phyloP scores from a whole-genome alignment of 768 basidiomycete species.

The Russula lepida region DNA sequence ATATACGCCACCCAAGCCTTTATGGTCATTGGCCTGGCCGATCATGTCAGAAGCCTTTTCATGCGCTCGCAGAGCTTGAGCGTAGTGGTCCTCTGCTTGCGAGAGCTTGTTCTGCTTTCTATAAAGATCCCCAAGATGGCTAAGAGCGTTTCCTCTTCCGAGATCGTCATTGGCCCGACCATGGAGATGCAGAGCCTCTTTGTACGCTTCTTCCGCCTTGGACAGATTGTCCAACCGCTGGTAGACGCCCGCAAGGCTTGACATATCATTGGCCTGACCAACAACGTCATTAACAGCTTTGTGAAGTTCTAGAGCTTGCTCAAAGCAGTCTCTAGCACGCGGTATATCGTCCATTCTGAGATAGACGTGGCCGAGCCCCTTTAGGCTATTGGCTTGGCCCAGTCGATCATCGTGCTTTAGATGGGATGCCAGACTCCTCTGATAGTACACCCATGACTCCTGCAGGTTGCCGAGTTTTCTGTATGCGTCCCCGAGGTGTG shows the following conservation, averaged over 20 bases:
- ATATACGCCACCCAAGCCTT: conserved; percentile 14
- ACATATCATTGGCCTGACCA: conserved; percentile 14
- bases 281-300: conserved; percentile 9
- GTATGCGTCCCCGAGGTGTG: conserved; percentile 10
- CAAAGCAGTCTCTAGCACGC: conserved; percentile 3
- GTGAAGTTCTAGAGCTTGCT: conserved; percentile 1
- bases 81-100: conserved; percentile 6
- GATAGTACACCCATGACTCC: background rate
- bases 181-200: conserved; percentile 4
- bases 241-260: conserved; percentile 10
- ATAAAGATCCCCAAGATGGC: conserved; percentile 13
- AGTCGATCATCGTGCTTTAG: background rate
- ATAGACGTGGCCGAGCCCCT: conserved; percentile 10
- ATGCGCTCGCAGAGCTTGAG: background rate
- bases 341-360: conserved; percentile 4
- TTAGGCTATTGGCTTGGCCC: conserved; percentile 15
- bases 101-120: conserved; percentile 9
- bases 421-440: background rate
- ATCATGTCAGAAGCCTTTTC: conserved; percentile 10
- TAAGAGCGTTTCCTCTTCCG: conserved; percentile 12
- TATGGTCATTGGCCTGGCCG: conserved; percentile 18
- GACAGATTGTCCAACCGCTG: conserved; percentile 1
- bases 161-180: conserved; percentile 7
- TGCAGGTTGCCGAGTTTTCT: conserved; percentile 8
- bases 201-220: conserved; percentile 4